These are phyloP conservation scores for Cryphonectria parasitica DNA, from an alignment of 2,329 filamentous ascomycete genomes.

Conservation along the genomic window DNA sequence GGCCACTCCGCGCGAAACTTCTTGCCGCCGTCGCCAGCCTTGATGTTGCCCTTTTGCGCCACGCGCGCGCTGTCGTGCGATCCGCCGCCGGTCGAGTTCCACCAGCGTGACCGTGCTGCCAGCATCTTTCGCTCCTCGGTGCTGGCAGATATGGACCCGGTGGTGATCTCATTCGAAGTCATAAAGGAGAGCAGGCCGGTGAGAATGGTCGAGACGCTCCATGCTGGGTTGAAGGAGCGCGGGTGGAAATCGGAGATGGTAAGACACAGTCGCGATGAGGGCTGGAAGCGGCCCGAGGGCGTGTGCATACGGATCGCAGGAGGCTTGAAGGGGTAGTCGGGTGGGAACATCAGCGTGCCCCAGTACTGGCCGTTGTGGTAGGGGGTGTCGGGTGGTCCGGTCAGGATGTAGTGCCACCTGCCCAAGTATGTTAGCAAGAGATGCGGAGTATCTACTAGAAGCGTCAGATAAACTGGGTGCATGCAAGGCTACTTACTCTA, in stretches of 20 bases:
- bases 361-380: constrained; percentile 97
- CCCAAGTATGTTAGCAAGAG: constrained; percentile 15
- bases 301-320: constrained; percentile 99
- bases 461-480: background rate
- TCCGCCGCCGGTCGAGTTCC: constrained; percentile 93
- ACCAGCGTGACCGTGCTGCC: constrained; percentile 83
- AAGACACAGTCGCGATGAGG: constrained; percentile 87
- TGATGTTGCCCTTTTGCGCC: constrained; percentile 72
- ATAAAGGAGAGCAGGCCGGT: constrained; percentile 96
- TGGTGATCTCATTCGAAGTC: constrained; percentile 99
- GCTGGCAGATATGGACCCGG: constrained; percentile 80
- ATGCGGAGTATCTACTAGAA: background rate
- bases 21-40: constrained; percentile 86
- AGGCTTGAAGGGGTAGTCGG: constrained; percentile 96
- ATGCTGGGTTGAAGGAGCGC: constrained; percentile 96
- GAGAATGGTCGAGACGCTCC: constrained; percentile 96
- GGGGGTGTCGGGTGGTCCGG: constrained; percentile 89
- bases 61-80: constrained; percentile 60
- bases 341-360: constrained; percentile 93
- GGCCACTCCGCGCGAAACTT: constrained; percentile 92
- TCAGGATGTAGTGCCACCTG: constrained; percentile 94
- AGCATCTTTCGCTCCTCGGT: constrained; percentile 78
- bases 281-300: constrained; percentile 91
- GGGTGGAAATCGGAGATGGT: constrained; percentile 98
- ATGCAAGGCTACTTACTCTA: constrained; percentile 65